phyloP scores from a whole-genome alignment of 2,329 filamentous ascomycete genomes.

The Trichophyton simii region DNA sequence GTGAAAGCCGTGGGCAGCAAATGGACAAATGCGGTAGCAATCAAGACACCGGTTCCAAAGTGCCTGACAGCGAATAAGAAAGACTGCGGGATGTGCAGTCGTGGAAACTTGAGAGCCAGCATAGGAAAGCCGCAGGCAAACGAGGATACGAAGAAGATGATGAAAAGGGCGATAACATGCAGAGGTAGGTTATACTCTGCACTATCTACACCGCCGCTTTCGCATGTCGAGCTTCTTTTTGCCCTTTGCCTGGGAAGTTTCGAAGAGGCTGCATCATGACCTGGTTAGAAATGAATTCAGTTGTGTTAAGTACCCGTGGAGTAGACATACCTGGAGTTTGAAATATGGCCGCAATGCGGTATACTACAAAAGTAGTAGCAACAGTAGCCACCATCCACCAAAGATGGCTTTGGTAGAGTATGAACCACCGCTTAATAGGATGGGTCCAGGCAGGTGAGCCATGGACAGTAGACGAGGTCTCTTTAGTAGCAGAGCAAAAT shows the following conservation, averaged over 20 bases:
- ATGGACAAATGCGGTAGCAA: constrained; percentile 76
- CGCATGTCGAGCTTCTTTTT: constrained; percentile 16
- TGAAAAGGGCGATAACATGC: constrained; percentile 52
- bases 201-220: constrained; percentile 16
- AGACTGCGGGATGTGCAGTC: constrained; percentile 45
- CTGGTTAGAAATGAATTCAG: neutral
- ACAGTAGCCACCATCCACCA: constrained; percentile 8
- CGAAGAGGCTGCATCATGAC: neutral
- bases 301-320: neutral
- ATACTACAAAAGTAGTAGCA: constrained; percentile 3
- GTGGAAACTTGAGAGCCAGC: constrained; percentile 47
- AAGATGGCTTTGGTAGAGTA: neutral
- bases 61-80: constrained; percentile 58
- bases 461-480: neutral
- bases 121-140: constrained; percentile 56
- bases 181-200: constrained; percentile 47
- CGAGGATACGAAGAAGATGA: constrained; percentile 44
- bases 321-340: constrained; percentile 6
- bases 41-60: constrained; percentile 72
- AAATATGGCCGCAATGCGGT: constrained; percentile 6
- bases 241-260: neutral
- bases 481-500: constrained; percentile 12
- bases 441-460: constrained; percentile 3
- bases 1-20: constrained; percentile 56
- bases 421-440: constrained; percentile 2